Evolutionary conservation across 306 rosid species (phyloP).

Genomic region (Quercus engelmannii): DNA sequence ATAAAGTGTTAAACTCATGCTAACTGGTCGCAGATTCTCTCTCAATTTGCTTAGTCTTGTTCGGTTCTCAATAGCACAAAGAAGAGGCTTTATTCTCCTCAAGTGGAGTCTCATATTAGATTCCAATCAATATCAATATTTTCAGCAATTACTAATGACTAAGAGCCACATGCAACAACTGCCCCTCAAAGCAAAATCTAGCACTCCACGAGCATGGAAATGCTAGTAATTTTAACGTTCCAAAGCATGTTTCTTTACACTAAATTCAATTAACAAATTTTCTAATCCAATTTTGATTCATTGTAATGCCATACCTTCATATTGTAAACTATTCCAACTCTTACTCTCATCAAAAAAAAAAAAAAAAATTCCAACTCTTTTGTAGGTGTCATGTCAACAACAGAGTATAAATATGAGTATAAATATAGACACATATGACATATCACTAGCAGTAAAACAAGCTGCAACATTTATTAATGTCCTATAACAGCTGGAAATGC

Average conservation of each 20-base stretch:
- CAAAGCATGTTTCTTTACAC: not conserved
- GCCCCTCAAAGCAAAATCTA: not conserved
- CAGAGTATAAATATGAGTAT: not conserved
- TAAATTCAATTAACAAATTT: not conserved
- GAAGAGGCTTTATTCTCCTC: not conserved
- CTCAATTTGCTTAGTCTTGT: not conserved
- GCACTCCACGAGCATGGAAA: not conserved
- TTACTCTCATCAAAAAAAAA: too few relatives aligned
- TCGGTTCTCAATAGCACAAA: not conserved
- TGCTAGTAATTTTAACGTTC: not conserved
- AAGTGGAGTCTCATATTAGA: not conserved
- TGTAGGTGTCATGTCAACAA: not conserved
- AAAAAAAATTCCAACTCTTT: too few relatives aligned
- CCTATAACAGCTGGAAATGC: not conserved
- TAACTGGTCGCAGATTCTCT: not conserved
- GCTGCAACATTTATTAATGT: not conserved
- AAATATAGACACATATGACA: not conserved
- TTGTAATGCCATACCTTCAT: not conserved
- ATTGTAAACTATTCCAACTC: not conserved
- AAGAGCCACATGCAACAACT: not conserved
- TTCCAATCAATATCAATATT: not conserved
- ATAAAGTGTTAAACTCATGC: not conserved
- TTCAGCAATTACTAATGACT: not conserved
- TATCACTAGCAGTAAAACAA: not conserved
- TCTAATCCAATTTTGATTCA: not conserved